Evolutionary conservation across 2,329 filamentous ascomycete species (phyloP), one percentile per base, ranked within the genome.

Genomic region (Paecilomyces sp.): DNA sequence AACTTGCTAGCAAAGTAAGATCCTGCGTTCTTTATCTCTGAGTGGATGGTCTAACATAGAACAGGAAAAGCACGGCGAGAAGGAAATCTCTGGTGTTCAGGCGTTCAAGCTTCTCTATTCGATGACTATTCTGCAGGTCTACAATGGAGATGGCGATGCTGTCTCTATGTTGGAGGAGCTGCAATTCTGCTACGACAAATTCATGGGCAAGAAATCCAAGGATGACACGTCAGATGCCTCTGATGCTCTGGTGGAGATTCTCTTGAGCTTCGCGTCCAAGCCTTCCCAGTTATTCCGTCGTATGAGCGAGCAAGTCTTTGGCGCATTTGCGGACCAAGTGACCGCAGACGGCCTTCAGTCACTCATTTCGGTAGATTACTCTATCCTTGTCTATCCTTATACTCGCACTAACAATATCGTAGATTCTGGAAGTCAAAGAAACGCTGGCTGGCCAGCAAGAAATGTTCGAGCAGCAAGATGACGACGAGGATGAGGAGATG

Each of bases 191-290:
- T 88, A 88, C 61, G 82, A 89, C 52, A 87, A 86, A 68, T 80
- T 89, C 59, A 69, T 80, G 58, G 71, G 74, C 25, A 82, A 86
- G 64, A 78, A 81, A 56, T 75, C 76, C 0, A 75, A 84, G 70
- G 71, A 76, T 47, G 79, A 85, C 66, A 74, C 78, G 1, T 69
- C 70, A 0, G 74, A 77, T 63, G 75, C 75, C 1, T 89, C 91
- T 0, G 87, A 90, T 68, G 82, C 91, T 28, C 76, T 97, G 8
- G 86, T 97, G 2, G 94, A 97, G 69, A 89, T 97, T 57, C 76
- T 99, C 7, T 80, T 97, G n/a, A 90, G 91, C 57, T 91, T 97
- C 77, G 85, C 95, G 2, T 90, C 92, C 0, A 91, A 91, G 62
- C 90, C 88, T 3, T 96, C 92, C 1, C 85, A 88, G 9, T 80